A percentile compares a stretch with the other conserved stretches of the same genome.
Evolutionary conservation across 2,329 filamentous ascomycete genomes (phyloP).

Genomic region (Aaosphaeria pasadenensis): DNA sequence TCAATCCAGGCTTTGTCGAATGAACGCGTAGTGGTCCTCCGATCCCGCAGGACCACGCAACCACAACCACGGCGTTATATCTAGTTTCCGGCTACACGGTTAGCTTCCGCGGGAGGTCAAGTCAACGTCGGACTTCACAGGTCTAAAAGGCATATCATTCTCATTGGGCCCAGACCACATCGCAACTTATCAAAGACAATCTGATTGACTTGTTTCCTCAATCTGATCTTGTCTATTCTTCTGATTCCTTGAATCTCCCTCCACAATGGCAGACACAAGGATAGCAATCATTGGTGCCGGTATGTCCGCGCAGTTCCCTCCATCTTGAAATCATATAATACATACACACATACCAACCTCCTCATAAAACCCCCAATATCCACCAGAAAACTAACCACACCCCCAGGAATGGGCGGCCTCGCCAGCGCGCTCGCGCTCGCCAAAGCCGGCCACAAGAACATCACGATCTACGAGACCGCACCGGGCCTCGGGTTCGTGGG

Average conservation of each 20-base stretch:
- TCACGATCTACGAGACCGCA: constrained; percentile 72
- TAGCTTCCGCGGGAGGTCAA: too few species aligned
- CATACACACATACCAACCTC: not conserved
- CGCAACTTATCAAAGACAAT: too few species aligned
- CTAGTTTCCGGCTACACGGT: not conserved
- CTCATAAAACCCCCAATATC: not conserved
- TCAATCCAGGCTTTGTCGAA: too few species aligned
- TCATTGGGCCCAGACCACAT: too few species aligned
- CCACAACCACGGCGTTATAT: too few species aligned
- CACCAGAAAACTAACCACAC: constrained; percentile 10
- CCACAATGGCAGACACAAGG: constrained; percentile 22
- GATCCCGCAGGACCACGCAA: too few species aligned
- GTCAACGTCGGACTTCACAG: too few species aligned
- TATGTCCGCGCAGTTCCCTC: constrained; percentile 5
- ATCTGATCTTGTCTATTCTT: not conserved
- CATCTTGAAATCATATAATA: not conserved
- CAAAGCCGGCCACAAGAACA: constrained; percentile 70
- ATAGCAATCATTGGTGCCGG: constrained; percentile 33
- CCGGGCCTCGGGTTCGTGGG: constrained; percentile 76
- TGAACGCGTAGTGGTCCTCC: too few species aligned
- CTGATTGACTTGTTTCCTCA: too few species aligned
- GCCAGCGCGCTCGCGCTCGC: constrained; percentile 70
- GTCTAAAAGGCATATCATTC: too few species aligned
- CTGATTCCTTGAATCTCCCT: not conserved
- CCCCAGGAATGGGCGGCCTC: constrained; percentile 74